Conservation (phyloP, 371 early-diverging fungal species). For the Mortierella sp. region DNA sequence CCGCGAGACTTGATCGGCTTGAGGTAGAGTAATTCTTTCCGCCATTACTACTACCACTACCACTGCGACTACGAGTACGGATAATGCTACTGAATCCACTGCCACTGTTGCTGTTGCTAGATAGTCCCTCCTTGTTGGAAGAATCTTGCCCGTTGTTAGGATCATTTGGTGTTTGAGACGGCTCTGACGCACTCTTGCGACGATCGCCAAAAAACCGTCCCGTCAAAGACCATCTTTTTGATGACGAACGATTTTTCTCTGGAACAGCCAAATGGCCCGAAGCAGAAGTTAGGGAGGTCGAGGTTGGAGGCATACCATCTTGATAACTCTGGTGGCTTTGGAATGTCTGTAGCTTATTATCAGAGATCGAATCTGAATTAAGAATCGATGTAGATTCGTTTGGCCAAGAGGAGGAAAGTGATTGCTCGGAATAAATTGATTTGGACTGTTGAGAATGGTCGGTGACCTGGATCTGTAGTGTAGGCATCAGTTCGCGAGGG, state of each 20-base stretch:
- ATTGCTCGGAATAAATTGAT: neutral
- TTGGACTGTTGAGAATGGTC: neutral
- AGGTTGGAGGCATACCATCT: neutral
- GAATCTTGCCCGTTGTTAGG: neutral
- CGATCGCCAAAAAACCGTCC: constrained; percentile 36
- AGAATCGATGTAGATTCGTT: too few relatives aligned
- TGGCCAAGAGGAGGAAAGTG: neutral
- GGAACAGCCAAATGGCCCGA: constrained; percentile 6
- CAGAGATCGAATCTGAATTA: too few relatives aligned
- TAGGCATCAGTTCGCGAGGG: neutral
- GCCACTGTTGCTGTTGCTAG: neutral
- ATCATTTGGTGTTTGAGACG: constrained; percentile 6
- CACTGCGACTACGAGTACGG: neutral
- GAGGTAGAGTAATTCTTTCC: neutral
- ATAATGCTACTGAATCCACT: neutral
- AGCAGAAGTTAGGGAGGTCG: neutral
- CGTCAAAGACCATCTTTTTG: constrained; percentile 39
- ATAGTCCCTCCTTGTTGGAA: neutral
- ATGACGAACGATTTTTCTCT: neutral
- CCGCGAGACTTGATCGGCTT: constrained; percentile 7
- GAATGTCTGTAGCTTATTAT: neutral
- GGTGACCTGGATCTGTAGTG: neutral
- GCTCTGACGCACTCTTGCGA: constrained; percentile 15
- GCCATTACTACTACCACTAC: neutral
- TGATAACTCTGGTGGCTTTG: neutral